These are phyloP conservation scores for Dalbergia cultrata DNA, from an alignment of 306 rosid species.

Conservation along the genomic window DNA sequence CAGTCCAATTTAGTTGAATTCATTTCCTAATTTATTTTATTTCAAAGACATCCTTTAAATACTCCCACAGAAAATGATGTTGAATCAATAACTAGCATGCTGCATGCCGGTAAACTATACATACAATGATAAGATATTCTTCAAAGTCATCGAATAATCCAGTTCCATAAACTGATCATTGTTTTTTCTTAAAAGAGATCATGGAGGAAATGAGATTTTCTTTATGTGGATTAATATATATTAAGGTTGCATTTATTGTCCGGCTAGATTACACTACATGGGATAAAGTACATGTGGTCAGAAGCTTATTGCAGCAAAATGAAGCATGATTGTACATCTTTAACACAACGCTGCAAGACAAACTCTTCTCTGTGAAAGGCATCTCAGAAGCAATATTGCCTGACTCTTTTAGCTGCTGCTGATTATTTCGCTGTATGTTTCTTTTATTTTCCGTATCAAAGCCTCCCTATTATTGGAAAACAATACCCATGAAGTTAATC, in stretches of 20 bases:
- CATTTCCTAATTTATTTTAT: no score
- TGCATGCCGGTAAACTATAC: no score
- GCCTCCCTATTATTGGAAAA: constrained; percentile 70
- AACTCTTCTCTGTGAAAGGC: constrained; percentile 40
- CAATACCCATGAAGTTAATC: background rate
- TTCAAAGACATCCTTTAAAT: background rate
- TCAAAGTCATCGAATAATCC: background rate
- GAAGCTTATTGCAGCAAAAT: constrained; percentile 51
- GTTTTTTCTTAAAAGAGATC: constrained; percentile 2
- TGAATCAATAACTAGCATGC: background rate
- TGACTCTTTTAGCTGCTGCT: constrained; percentile 76
- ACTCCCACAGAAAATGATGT: background rate
- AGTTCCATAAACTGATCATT: constrained; percentile 5
- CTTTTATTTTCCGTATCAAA: constrained; percentile 69
- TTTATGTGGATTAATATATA: constrained; percentile 42
- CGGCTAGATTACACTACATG: constrained; percentile 42
- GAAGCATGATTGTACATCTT: constrained; percentile 47
- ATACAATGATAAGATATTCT: background rate
- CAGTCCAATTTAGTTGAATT: no score
- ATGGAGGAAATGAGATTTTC: constrained; percentile 32
- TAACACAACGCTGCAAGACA: constrained; percentile 54
- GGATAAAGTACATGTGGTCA: constrained; percentile 39
- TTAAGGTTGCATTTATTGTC: constrained; percentile 55
- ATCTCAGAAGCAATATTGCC: constrained; percentile 50
- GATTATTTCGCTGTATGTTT: constrained; percentile 61